Evolutionary conservation across 2,329 filamentous ascomycete genomes (phyloP), one percentile per base, ranked within the genome.

Genomic region (Fusarium sarcochroum): DNA sequence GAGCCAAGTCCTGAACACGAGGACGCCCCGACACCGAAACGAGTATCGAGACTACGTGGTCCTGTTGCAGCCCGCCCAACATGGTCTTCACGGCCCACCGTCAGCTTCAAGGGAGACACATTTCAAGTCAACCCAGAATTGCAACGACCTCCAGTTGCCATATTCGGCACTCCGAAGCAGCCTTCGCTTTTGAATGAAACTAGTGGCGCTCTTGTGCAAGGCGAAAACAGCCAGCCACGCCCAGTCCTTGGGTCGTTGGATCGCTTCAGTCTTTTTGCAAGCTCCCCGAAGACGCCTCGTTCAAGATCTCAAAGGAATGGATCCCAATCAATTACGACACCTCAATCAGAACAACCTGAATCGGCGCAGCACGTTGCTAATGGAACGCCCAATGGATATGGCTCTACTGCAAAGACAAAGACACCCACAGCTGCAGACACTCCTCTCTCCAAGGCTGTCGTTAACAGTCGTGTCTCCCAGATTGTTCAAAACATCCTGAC

Each of bases 401-500:
- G 38, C 38, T n/a, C 45, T 25, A 15, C 20, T 23, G 37, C 21
- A 1, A 71, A 71, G 25, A 34, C 25, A 4, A 58, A 46, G 37
- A 35, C 60, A 25, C 58, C 69, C 15, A 52, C 53, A 7, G 38
- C 50, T 37, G 35, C 54, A 10, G 65, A 73, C 40, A 68, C 49
- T 18, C 53, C 70, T 3, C 35, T 73, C 3, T 58, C 63, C 4
- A 74, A 60, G 34, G 51, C 61, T 10, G 54, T 49, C 9, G 27
- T 69, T 5, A 65, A 55, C n/a, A 66, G 49, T 9, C 68, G 72
- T 11, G 66, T 77, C 11, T 70, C 61, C 20, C 58, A 68, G 21
- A 69, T 77, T 11, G 69, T 80, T 17, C 70, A 75, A 7, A 70
- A 73, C 5, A 63, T 78, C 30, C 68, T 80, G 30, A 66, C 61